phyloP scores from a whole-genome alignment of 2,329 filamentous ascomycete species.

The Fusarium clavum region DNA sequence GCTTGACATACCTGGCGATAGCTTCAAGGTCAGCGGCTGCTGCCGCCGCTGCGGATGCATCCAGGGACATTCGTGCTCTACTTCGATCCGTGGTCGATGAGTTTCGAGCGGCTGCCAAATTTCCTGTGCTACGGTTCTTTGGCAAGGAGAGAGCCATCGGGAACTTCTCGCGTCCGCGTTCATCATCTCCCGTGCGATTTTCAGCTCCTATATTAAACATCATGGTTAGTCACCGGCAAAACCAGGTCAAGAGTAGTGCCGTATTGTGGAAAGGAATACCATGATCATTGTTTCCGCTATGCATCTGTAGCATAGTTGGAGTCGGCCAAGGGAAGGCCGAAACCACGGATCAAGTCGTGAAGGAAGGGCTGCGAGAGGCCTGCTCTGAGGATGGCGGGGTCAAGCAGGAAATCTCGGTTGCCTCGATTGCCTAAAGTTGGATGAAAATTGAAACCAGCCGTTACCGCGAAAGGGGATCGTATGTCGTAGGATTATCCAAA shows the following conservation, averaged over 20 bases:
- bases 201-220: slow-evolving; percentile 48
- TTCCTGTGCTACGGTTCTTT: slow-evolving; percentile 75
- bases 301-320: slow-evolving; percentile 58
- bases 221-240: slow-evolving; percentile 41
- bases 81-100: slow-evolving; percentile 63
- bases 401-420: slow-evolving; percentile 45
- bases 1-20: slow-evolving; percentile 72
- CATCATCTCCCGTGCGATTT: slow-evolving; percentile 49
- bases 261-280: slow-evolving; percentile 46
- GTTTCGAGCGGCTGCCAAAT: slow-evolving; percentile 63
- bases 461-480: slow-evolving; percentile 19
- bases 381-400: slow-evolving; percentile 44
- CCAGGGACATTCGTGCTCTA: slow-evolving; percentile 80
- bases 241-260: slow-evolving; percentile 11
- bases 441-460: slow-evolving; percentile 27
- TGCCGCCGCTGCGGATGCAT: slow-evolving; percentile 74
- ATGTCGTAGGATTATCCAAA: slow-evolving; percentile 19
- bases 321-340: slow-evolving; percentile 43
- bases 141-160: slow-evolving; percentile 64
- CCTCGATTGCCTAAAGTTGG: slow-evolving; percentile 29
- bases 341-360: slow-evolving; percentile 35
- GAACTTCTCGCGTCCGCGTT: slow-evolving; percentile 60
- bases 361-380: slow-evolving; percentile 32
- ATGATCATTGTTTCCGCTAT: slow-evolving; percentile 57
- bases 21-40: slow-evolving; percentile 72